A percentile compares a stretch with the other conserved stretches of the same genome.
These are phyloP conservation scores for Lumnitzera racemosa DNA, from an alignment of 345 rosid species.

Conservation along the genomic window DNA sequence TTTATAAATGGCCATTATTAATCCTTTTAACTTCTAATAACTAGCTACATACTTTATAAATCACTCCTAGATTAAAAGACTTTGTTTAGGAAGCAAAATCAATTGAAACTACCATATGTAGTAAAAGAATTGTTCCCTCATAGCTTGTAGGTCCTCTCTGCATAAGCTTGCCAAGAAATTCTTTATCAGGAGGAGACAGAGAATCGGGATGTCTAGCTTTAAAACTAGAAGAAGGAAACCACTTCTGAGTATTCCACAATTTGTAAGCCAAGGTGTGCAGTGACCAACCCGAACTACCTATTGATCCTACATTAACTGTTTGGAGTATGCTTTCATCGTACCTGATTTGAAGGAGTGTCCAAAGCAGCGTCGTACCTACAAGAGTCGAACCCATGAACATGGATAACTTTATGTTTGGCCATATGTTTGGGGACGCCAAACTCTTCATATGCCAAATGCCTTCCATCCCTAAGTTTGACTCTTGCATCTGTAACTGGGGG, in stretches of 20 bases:
- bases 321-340: constrained; percentile 21
- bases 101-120: background rate
- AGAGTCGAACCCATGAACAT: constrained; percentile 8
- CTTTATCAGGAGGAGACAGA: constrained; percentile 10
- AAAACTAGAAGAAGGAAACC: constrained; percentile 8
- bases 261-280: constrained; percentile 10
- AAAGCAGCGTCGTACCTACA: constrained; percentile 8
- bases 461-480: constrained; percentile 18
- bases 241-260: constrained; percentile 21
- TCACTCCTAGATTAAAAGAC: too few relatives aligned
- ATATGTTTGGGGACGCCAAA: constrained; percentile 12
- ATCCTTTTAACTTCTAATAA: too few relatives aligned
- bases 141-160: background rate
- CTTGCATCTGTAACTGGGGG: constrained; percentile 8
- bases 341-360: constrained; percentile 3
- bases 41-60: too few relatives aligned
- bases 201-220: background rate
- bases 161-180: background rate
- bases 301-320: constrained; percentile 8
- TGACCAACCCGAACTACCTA: constrained; percentile 4
- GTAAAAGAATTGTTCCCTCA: background rate
- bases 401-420: constrained; percentile 9
- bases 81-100: background rate
- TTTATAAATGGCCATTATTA: too few relatives aligned
- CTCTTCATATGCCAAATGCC: constrained; percentile 19